These are phyloP conservation scores for Myxozyma nipponensis DNA, from an alignment of 805 yeast genomes.

Conservation along the genomic window DNA sequence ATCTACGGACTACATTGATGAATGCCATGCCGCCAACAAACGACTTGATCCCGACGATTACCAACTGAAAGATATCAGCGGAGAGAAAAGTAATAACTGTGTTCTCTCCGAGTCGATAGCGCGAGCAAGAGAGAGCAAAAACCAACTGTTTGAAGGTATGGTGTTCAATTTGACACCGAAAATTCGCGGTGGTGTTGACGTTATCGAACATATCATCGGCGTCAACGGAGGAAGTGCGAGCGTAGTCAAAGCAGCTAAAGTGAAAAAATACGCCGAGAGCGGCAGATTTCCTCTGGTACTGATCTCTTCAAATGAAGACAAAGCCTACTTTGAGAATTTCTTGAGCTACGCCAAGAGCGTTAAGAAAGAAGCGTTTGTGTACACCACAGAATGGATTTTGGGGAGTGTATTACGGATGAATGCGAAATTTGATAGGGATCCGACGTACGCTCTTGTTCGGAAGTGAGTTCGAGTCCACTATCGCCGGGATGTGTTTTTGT, in stretches of 20 bases:
- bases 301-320: conserved; percentile 27
- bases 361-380: conserved; percentile 8
- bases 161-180: conserved; percentile 53
- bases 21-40: conserved; percentile 14
- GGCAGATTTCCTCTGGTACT: conserved; percentile 17
- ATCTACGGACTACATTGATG: conserved; percentile 30
- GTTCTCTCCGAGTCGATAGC: conserved; percentile 23
- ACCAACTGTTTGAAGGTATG: conserved; percentile 46
- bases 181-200: conserved; percentile 57
- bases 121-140: conserved; percentile 27
- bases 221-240: conserved; percentile 54
- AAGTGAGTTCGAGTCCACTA: conserved; percentile 1
- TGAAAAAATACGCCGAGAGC: conserved; percentile 18
- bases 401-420: conserved; percentile 29
- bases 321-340: conserved; percentile 14
- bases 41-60: conserved; percentile 30
- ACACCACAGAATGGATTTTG: conserved; percentile 30
- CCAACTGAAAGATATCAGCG: conserved; percentile 27
- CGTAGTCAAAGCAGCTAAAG: conserved; percentile 32
- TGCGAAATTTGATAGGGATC: conserved; percentile 18
- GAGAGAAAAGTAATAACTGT: conserved; percentile 36
- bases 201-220: conserved; percentile 53
- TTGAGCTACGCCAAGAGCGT: conserved; percentile 7
- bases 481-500: not conserved
- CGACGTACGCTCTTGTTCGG: not conserved